Base-by-base conservation (phyloP, 2,329 filamentous ascomycete genomes). In the Colletotrichum somersetense region DNA sequence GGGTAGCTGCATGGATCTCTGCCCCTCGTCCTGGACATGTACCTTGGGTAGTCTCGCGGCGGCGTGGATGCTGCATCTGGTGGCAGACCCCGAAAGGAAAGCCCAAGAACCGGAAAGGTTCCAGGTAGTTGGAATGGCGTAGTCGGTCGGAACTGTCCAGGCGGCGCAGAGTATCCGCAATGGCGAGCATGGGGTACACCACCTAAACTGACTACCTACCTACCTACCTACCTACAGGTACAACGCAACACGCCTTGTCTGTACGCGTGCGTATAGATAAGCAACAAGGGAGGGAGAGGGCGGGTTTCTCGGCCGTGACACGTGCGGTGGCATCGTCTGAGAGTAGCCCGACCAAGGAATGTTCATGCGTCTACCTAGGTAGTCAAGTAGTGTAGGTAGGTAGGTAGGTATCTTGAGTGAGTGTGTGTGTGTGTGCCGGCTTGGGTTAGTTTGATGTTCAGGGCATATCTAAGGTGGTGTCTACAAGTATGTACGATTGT, bases 1-100 rank as follows among this genome's bases (percentile, higher is more conserved):
- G 56, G 56, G 56, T 42, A 58, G 38, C 56, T 58, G 38, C 56
- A 58, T 42, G 38, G 23, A 16, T 58, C 56, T 58, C 56, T 42
- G n/a, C 56, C 56, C 35, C 35, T 42, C 35, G 55, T 57, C 35
- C 18, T 55, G 30, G 18, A 1, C 30, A 30, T 30, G 30, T 30
- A 30, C 12, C n/a, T 38, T 26, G 50, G 26, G 26, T 53, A 30
- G 33, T 38, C 53, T 30, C 20, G 33, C 33, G 20, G 33, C 53
- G 53, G 6, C 52, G 52, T 35, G n/a, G n/a, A 40, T 18, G 20
- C 44, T 46, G n/a, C 20, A 40, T 23, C 35, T 57, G n/a, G 33
- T 38, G 18, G 16, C 23, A 48, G 20, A 48, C 10, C 26, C 33
- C 33, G 20, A 55, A n/a, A 5, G 53, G 30, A 30, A 30, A 30